Evolutionary conservation across 2,329 filamentous ascomycete species (phyloP).

Genomic region (Paraconiothyrium brasiliense): DNA sequence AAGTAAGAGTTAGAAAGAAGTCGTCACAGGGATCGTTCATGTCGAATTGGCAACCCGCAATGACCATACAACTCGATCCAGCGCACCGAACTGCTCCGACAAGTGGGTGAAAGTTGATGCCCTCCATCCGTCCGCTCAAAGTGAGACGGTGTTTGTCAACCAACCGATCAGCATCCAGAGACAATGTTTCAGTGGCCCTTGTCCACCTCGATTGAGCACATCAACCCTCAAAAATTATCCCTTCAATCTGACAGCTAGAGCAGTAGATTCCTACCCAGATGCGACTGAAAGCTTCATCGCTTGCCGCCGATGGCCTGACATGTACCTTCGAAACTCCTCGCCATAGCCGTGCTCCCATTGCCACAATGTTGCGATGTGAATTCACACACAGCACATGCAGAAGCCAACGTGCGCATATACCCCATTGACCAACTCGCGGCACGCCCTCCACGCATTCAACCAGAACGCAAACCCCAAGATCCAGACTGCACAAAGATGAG

Average conservation of each 20-base stretch:
- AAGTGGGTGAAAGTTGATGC: neutral
- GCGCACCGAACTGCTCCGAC: neutral
- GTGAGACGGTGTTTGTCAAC: neutral
- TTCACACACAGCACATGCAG: conserved; percentile 8
- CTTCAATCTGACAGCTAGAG: neutral
- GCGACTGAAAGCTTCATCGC: neutral
- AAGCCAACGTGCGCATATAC: conserved; percentile 5
- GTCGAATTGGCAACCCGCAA: neutral
- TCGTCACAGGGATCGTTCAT: conserved; percentile 2
- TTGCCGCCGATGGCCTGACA: conserved; percentile 5
- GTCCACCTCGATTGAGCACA: neutral
- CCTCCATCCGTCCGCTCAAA: neutral
- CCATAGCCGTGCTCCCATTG: neutral
- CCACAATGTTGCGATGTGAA: conserved; percentile 1
- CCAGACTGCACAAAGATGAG: conserved; percentile 10
- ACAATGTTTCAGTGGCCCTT: neutral
- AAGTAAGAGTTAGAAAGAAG: neutral
- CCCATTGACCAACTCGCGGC: conserved; percentile 4
- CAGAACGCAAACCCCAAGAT: neutral
- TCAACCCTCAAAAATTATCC: conserved; percentile 1
- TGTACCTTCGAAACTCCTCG: neutral
- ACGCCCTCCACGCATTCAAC: neutral
- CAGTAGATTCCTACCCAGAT: neutral
- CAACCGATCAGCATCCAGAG: neutral
- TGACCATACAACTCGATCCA: neutral